These are phyloP conservation scores for Breviolum minutum DNA, from an alignment of 73 alveolate genomes.

Conservation along the genomic window DNA sequence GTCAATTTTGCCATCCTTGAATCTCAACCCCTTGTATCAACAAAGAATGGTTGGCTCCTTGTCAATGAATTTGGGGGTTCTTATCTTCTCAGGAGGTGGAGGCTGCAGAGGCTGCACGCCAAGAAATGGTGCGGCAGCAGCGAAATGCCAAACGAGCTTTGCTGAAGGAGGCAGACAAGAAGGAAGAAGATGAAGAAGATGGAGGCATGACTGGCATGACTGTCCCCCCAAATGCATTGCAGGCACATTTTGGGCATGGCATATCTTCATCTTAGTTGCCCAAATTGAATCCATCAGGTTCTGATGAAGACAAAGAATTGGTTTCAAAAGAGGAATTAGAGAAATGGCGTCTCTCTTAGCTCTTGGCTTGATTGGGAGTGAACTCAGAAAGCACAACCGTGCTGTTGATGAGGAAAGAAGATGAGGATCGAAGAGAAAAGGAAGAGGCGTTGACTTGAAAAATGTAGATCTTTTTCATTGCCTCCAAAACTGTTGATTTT, in stretches of 20 bases:
- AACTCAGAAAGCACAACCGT: not conserved
- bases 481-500: too few relatives aligned
- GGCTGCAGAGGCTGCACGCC: constrained; percentile 84
- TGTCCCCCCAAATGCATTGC: not conserved
- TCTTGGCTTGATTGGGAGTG: not conserved
- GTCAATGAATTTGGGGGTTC: not conserved
- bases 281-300: not conserved
- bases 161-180: constrained; percentile 61
- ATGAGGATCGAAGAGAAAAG: constrained; percentile 65
- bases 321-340: constrained; percentile 70
- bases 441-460: constrained; percentile 27
- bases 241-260: not conserved
- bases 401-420: constrained; percentile 12
- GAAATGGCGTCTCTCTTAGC: not conserved
- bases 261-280: not conserved
- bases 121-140: constrained; percentile 81
- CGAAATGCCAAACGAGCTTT: constrained; percentile 85
- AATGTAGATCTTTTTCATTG: not conserved
- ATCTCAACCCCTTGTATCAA: not conserved
- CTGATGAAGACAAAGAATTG: constrained; percentile 63
- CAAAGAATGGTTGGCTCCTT: not conserved
- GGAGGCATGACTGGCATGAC: not conserved
- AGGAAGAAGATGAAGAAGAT: constrained; percentile 25
- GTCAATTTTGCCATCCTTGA: too few relatives aligned
- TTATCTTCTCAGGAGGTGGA: constrained; percentile 32